These are phyloP conservation scores for Candida suzukii DNA, from an alignment of 805 yeast genomes.

Conservation along the genomic window DNA sequence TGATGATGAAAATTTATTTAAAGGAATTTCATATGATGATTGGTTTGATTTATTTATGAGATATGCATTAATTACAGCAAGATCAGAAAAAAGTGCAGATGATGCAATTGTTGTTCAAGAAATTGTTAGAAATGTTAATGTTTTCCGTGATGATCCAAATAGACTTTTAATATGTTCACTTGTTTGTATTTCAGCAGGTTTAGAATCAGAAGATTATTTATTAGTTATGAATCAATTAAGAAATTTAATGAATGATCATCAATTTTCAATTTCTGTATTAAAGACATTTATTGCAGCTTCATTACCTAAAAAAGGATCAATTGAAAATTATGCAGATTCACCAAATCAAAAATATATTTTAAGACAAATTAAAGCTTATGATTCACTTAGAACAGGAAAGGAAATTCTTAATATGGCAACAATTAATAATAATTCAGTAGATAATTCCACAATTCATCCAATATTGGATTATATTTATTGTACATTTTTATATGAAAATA, in stretches of 20 bases:
- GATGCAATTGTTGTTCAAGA: conserved; percentile 67
- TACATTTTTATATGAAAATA: conserved; percentile 69
- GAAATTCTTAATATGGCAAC: conserved; percentile 76
- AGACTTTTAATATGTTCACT: conserved; percentile 55
- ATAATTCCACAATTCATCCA: conserved; percentile 49
- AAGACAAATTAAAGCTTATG: conserved; percentile 86
- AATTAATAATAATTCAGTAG: conserved; percentile 47
- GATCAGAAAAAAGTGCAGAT: conserved; percentile 43
- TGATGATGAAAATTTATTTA: background rate
- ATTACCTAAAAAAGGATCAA: conserved; percentile 15
- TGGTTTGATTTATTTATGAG: conserved; percentile 88
- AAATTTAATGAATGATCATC: conserved; percentile 56
- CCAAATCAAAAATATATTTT: conserved; percentile 86
- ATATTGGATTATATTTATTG: conserved; percentile 63
- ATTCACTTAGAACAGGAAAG: conserved; percentile 50
- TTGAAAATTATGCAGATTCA: conserved; percentile 50
- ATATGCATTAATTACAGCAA: conserved; percentile 61
- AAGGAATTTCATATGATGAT: conserved; percentile 68
- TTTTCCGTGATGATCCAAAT: conserved; percentile 60
- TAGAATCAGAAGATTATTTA: conserved; percentile 38
- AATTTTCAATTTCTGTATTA: conserved; percentile 65
- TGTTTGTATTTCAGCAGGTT: conserved; percentile 56
- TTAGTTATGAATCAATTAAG: conserved; percentile 55
- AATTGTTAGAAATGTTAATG: conserved; percentile 70
- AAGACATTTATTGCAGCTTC: conserved; percentile 57